A percentile compares a stretch with the other conserved stretches of the same genome.
These are phyloP conservation scores for Vanilla planifolia DNA, from an alignment of 106 monocot genomes.

Conservation along the genomic window DNA sequence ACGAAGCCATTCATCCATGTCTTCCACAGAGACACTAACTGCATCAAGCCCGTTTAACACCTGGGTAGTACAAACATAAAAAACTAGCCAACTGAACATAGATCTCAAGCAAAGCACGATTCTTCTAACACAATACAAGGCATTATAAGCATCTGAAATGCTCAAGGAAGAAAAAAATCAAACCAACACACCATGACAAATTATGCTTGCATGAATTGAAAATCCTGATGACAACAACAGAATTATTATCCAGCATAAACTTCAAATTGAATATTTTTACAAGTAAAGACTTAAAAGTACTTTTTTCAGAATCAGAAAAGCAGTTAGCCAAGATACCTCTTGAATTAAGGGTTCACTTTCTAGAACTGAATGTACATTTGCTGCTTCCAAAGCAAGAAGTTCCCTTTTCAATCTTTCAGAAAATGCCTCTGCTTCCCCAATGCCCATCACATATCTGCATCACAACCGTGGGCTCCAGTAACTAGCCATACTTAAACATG, in stretches of 20 bases:
- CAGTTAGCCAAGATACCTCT: conserved; percentile 43
- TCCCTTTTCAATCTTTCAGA: conserved; percentile 93
- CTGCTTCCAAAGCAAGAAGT: conserved; percentile 92
- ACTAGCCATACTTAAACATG: background rate
- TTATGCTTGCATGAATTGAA: background rate
- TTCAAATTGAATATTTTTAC: background rate
- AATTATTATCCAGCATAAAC: background rate
- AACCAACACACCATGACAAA: background rate
- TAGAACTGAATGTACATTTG: conserved; percentile 89
- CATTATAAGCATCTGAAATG: background rate
- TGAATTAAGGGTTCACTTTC: conserved; percentile 90
- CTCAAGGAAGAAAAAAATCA: background rate
- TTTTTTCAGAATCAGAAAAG: background rate
- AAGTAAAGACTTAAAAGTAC: background rate
- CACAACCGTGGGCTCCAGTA: background rate
- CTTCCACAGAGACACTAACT: conserved; percentile 71
- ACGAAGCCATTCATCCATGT: conserved; percentile 98
- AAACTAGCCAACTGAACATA: background rate
- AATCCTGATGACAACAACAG: background rate
- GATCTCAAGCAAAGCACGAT: background rate
- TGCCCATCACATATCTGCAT: conserved; percentile 92
- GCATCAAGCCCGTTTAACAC: conserved; percentile 80
- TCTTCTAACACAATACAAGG: background rate
- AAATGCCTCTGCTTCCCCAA: conserved; percentile 99
- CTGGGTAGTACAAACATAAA: conserved; percentile 29